Percentiles rank a stretch among this genome's conserved stretches.
Conservation (phyloP, 2,329 filamentous ascomycete genomes). For the Nemania sp. region DNA sequence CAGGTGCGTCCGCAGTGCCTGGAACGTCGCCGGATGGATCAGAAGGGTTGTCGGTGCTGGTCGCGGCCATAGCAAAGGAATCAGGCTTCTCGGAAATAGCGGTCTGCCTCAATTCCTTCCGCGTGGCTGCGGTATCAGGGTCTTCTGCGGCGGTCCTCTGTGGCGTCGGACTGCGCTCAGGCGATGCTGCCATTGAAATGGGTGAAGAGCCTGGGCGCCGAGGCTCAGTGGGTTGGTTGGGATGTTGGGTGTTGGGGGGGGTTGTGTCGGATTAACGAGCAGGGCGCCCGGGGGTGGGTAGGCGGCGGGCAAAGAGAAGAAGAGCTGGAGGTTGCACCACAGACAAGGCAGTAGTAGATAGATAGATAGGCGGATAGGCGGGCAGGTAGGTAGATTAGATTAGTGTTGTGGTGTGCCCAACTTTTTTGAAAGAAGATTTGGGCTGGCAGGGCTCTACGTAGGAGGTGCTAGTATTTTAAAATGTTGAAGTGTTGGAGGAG, state of each 20-base stretch:
- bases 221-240: constrained; percentile 17
- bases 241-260: no score
- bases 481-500: not conserved
- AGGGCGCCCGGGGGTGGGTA: not conserved
- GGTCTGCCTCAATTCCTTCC: constrained; percentile 74
- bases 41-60: constrained; percentile 43
- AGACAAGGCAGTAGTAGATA: not conserved
- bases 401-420: constrained; percentile 1
- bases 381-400: constrained; percentile 12
- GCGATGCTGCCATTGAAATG: constrained; percentile 44
- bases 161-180: constrained; percentile 48
- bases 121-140: constrained; percentile 71
- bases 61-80: constrained; percentile 46
- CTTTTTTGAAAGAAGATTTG: constrained; percentile 6
- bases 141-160: constrained; percentile 59
- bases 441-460: not conserved
- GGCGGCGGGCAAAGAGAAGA: constrained; percentile 13
- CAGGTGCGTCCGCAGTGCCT: constrained; percentile 36
- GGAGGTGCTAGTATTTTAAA: not conserved
- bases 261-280: constrained; percentile 4
- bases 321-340: not conserved
- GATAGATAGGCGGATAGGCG: no score
- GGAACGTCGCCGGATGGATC: constrained; percentile 41
- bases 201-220: constrained; percentile 6
- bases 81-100: constrained; percentile 66